Base-by-base conservation (phyloP, 2,329 filamentous ascomycete genomes). In the Dactylellina cionopaga region DNA sequence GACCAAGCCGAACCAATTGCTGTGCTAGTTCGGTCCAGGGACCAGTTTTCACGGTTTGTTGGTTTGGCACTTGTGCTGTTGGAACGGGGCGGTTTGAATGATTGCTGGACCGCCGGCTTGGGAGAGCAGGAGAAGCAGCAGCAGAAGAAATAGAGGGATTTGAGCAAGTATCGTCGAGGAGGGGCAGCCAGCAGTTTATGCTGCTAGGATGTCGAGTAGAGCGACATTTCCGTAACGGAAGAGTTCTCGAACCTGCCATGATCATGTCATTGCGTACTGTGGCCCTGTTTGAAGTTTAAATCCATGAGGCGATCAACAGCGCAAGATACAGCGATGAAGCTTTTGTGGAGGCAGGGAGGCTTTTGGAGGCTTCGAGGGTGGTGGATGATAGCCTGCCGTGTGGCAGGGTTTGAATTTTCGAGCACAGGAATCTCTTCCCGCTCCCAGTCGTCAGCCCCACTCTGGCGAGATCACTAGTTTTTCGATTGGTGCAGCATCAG, bases 371-470 rank as follows among this genome's bases (percentile, higher is more conserved):
- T n/a, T n/a, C n/a, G n/a, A n/a, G n/a, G n/a, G 27, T 37, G 47
- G 29, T 46, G 29, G 39, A 33, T 52, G 62, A 66, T 58, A 58
- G 51, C 51, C 33, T 43, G 39, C 41, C 51, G 62, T 49, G 31
- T 33, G 15, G 51, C 29, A 51, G 62, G 62, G 49, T 66, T 13
- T 37, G 31, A 33, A 7, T 15, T 29, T 54, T 24, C 17, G 19
- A 22, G 22, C 13, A 55, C 6, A 29, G 51, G 54, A 33, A 31
- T 27, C 19, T 52, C 62, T 58, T 66, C 62, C 62, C 62, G 62
- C 51, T 51, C 33, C 43, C 41, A 46, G 41, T 69, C 35, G 19
- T 46, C 29, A 56, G 65, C 65, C 65, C 65, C 65, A 62, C 65
- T n/a, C 15, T 15, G 15, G 52, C 46, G 15, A 29, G 24, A 7